Evolutionary conservation across 1,284 basidiomycete species (phyloP), one percentile per base, ranked within the genome.

Genomic region (Lentinula novae-zelandiae): DNA sequence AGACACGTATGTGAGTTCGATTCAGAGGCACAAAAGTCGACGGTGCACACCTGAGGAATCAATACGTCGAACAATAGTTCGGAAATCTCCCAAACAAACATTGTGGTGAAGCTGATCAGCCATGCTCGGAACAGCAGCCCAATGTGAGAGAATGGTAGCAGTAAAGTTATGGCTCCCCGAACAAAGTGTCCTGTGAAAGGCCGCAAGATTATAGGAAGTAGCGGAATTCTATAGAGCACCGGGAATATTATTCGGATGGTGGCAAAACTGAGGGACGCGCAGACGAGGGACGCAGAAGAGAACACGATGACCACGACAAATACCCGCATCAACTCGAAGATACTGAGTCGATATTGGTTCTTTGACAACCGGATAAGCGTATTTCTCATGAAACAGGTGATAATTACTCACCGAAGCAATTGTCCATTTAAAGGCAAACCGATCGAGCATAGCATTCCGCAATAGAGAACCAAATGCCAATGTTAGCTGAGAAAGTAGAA

Each of bases 141-240:
- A 34, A 77, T 63, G 62, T 87, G 76, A 9, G 70, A 70, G 46
- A 82, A 68, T 0, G 84, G 78, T 9, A 87, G 75, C 1, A 75
- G 67, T 9, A 86, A 49, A 0, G 81, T 83, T 78, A 80, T 86
- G 6, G 80, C 71, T 0, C 85, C 84, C 42, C 80, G 76, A 2
- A 86, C 69, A 67, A 89, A 88, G 69, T 89, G 86, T 0, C 79
- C 81, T 0, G 79, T 75, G 67, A 89, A 85, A 0, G 86, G 88
- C 17, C 77, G 78, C 6, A 89, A 70, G 12, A 85, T 31, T 9
- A 69, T 66, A 13, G 75, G 75, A 15, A 88, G 52, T 10, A 87
- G 57, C 0, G 87, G 86, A 1, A 87, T 53, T 53, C 73, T 75
- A 66, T 82, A 81, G 0, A 88, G 60, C 33, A 85, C 49, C 0